These are phyloP conservation scores for Passalora sequoiae DNA, from an alignment of 2,329 filamentous ascomycete genomes.

Conservation along the genomic window DNA sequence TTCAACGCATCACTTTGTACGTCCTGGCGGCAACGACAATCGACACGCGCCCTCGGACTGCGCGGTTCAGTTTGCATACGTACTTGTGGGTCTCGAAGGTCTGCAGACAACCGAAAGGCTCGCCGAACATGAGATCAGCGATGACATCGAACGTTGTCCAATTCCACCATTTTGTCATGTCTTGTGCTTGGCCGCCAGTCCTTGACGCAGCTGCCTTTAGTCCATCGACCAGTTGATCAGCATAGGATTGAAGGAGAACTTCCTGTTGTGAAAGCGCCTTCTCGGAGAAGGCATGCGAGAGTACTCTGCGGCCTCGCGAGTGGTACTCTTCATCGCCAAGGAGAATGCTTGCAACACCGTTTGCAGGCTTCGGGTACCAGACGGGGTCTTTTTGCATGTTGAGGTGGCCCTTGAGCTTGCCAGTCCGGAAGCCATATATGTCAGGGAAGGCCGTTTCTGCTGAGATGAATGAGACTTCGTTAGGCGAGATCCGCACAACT, in stretches of 20 bases:
- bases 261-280: constrained; percentile 41
- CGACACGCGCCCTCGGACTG: too few relatives aligned
- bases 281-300: constrained; percentile 41
- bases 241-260: constrained; percentile 36
- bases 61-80: too few relatives aligned
- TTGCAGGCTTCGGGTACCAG: constrained; percentile 34
- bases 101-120: constrained; percentile 29
- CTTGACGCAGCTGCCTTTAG: constrained; percentile 30
- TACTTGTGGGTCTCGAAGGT: constrained; percentile 23
- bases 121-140: constrained; percentile 23
- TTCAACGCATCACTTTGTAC: too few relatives aligned
- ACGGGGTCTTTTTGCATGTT: constrained; percentile 35
- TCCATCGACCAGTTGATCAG: constrained; percentile 37
- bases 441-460: constrained; percentile 42
- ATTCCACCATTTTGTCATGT: constrained; percentile 34
- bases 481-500: constrained; percentile 39
- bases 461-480: constrained; percentile 42
- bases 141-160: constrained; percentile 37
- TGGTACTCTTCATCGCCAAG: constrained; percentile 37
- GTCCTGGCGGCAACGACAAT: too few relatives aligned
- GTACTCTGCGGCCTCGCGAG: constrained; percentile 35
- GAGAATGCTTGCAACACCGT: constrained; percentile 30
- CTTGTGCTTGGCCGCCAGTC: constrained; percentile 12
- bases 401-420: constrained; percentile 33
- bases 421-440: constrained; percentile 38